Percentiles rank a stretch among this genome's conserved stretches.
These are phyloP conservation scores for Diaporthe nobilis DNA, from an alignment of 2,329 filamentous ascomycete genomes.

Conservation along the genomic window DNA sequence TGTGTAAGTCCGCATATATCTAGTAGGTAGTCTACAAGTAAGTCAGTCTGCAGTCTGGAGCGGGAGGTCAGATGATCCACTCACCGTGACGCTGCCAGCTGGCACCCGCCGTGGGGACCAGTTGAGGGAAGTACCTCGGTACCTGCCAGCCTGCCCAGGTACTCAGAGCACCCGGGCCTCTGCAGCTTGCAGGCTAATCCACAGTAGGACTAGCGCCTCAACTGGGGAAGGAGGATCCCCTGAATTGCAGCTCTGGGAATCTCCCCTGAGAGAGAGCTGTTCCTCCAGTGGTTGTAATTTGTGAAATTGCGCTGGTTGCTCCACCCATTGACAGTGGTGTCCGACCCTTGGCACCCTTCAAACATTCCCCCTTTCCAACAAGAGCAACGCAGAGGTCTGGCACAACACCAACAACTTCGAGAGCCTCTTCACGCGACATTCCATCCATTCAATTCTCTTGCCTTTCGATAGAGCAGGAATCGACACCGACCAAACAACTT, in stretches of 20 bases:
- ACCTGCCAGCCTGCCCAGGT: not conserved
- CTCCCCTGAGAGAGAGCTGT: slow-evolving; percentile 36
- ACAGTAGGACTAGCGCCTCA: slow-evolving; percentile 33
- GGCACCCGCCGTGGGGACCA: slow-evolving; percentile 4
- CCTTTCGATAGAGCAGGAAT: slow-evolving; percentile 41
- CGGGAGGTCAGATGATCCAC: slow-evolving; percentile 33
- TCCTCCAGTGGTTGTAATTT: slow-evolving; percentile 31
- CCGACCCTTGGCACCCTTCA: slow-evolving; percentile 39
- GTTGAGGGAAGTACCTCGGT: not conserved
- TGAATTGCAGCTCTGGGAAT: slow-evolving; percentile 33
- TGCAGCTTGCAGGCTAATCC: slow-evolving; percentile 22
- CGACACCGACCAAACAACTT: slow-evolving; percentile 39
- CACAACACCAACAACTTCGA: slow-evolving; percentile 35
- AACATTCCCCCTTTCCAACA: slow-evolving; percentile 42
- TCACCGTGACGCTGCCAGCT: slow-evolving; percentile 22
- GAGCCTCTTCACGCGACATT: slow-evolving; percentile 31
- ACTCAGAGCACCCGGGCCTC: not conserved
- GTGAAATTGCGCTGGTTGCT: slow-evolving; percentile 41
- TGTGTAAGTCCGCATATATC: slow-evolving; percentile 24
- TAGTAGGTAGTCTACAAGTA: not conserved
- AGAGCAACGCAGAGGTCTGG: slow-evolving; percentile 36
- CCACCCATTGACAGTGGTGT: slow-evolving; percentile 38
- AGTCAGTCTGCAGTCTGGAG: not conserved
- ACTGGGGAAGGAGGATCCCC: slow-evolving; percentile 29
- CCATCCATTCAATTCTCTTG: slow-evolving; percentile 24